These are phyloP conservation scores for Plasmodium chabaudi DNA, from an alignment of 169 alveolate species.

Conservation along the genomic window DNA sequence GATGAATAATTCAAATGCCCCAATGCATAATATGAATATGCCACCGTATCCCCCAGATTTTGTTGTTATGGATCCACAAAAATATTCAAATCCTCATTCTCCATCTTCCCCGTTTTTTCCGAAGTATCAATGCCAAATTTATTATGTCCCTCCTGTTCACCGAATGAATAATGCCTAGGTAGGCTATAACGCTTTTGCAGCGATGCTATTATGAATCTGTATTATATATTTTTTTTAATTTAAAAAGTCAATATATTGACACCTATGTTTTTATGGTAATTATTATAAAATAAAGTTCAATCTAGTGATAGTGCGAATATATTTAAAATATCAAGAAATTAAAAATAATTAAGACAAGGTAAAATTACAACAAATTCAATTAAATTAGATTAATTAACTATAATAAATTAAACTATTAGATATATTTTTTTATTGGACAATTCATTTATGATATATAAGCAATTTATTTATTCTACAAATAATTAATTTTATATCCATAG, in stretches of 20 bases:
- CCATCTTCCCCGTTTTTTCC: slow-evolving; percentile 57
- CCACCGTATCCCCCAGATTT: slow-evolving; percentile 54
- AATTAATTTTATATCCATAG: too few species aligned
- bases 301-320: too few species aligned
- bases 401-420: too few species aligned
- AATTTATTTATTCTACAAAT: too few species aligned
- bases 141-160: slow-evolving; percentile 39
- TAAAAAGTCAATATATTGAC: background rate
- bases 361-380: too few species aligned
- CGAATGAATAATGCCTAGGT: slow-evolving; percentile 48
- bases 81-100: slow-evolving; percentile 43
- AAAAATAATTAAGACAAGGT: too few species aligned
- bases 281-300: too few species aligned
- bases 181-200: background rate
- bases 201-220: background rate
- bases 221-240: background rate
- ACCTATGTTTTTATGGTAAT: too few species aligned
- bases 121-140: slow-evolving; percentile 46
- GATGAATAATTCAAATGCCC: slow-evolving; percentile 29
- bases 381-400: too few species aligned
- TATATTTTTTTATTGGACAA: too few species aligned
- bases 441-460: too few species aligned
- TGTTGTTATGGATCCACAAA: slow-evolving; percentile 53
- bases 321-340: too few species aligned
- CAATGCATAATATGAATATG: slow-evolving; percentile 36